Conservation (phyloP, 805 yeast species). For the Wickerhamomyces ciferrii region DNA sequence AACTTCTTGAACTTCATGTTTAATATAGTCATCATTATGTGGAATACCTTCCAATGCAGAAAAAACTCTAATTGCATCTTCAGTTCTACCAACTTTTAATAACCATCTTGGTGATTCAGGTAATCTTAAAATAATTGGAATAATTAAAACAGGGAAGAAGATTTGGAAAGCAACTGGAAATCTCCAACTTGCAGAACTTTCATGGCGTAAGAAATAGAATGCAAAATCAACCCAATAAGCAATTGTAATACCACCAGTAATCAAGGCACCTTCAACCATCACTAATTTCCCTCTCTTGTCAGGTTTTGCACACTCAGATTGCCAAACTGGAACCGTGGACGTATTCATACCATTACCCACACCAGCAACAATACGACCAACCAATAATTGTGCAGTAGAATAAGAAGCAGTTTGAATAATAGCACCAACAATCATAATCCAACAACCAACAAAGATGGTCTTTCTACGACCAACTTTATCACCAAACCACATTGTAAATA, state of each 20-base stretch:
- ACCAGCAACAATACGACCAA: conserved; percentile 40
- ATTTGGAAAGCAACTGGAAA: conserved; percentile 49
- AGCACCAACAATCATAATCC: conserved; percentile 16
- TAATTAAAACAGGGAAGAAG: conserved; percentile 38
- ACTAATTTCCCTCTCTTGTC: conserved; percentile 23
- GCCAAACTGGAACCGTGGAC: conserved; percentile 41
- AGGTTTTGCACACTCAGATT: conserved; percentile 37
- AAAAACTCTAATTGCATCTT: conserved; percentile 38
- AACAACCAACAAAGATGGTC: conserved; percentile 12
- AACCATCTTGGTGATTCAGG: conserved; percentile 49
- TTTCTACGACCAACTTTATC: conserved; percentile 39
- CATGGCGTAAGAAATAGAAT: conserved; percentile 20
- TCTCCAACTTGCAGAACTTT: conserved; percentile 34
- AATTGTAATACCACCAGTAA: conserved; percentile 33
- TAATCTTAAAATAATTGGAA: conserved; percentile 26
- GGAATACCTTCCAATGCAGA: neutral
- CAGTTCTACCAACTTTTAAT: conserved; percentile 33
- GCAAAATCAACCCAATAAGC: conserved; percentile 21
- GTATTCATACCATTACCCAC: conserved; percentile 36
- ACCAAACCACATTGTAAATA: conserved; percentile 8
- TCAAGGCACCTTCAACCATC: conserved; percentile 45
- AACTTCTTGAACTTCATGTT: conserved; percentile 8
- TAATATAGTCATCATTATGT: conserved; percentile 31
- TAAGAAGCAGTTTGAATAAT: conserved; percentile 18
- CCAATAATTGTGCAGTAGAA: conserved; percentile 26